A percentile compares a stretch with the other conserved stretches of the same genome.
Conservation (phyloP, 2,329 filamentous ascomycete species). For the Fusarium tjaetaba region DNA sequence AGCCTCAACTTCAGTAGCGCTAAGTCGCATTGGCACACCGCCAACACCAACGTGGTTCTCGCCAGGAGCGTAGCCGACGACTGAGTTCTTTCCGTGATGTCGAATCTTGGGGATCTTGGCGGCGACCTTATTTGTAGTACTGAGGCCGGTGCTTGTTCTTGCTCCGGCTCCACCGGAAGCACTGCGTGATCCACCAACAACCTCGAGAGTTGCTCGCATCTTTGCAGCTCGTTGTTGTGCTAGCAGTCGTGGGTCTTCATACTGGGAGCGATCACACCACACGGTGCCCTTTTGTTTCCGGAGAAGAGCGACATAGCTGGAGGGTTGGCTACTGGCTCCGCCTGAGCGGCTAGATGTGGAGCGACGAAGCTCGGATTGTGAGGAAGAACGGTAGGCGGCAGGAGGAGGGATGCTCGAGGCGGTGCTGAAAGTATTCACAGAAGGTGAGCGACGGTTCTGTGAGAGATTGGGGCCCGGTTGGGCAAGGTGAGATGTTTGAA, state of each 20-base stretch:
- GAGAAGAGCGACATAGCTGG: conserved; percentile 94
- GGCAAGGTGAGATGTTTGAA: conserved; percentile 46
- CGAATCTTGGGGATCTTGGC: conserved; percentile 93
- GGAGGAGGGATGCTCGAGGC: conserved; percentile 73
- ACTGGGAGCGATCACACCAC: conserved; percentile 95
- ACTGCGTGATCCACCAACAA: conserved; percentile 70
- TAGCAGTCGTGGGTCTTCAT: conserved; percentile 85
- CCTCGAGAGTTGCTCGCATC: conserved; percentile 84
- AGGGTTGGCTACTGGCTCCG: conserved; percentile 62
- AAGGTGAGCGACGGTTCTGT: conserved; percentile 67
- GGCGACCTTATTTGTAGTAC: conserved; percentile 71
- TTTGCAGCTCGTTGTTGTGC: conserved; percentile 89
- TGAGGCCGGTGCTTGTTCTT: conserved; percentile 71
- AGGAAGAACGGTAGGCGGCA: conserved; percentile 65
- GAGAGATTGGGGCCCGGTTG: conserved; percentile 46
- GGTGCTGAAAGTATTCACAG: conserved; percentile 76
- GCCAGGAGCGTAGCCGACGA: conserved; percentile 81
- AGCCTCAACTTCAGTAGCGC: conserved; percentile 94
- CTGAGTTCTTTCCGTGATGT: conserved; percentile 83
- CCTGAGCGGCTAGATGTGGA: conserved; percentile 84
- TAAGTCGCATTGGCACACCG: conserved; percentile 89
- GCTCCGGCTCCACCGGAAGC: conserved; percentile 46
- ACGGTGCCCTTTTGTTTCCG: conserved; percentile 97
- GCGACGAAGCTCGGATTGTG: conserved; percentile 70
- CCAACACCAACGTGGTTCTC: conserved; percentile 78